Evolutionary conservation across 2,329 filamentous ascomycete species (phyloP).

Genomic region (Lachnellula cervina): DNA sequence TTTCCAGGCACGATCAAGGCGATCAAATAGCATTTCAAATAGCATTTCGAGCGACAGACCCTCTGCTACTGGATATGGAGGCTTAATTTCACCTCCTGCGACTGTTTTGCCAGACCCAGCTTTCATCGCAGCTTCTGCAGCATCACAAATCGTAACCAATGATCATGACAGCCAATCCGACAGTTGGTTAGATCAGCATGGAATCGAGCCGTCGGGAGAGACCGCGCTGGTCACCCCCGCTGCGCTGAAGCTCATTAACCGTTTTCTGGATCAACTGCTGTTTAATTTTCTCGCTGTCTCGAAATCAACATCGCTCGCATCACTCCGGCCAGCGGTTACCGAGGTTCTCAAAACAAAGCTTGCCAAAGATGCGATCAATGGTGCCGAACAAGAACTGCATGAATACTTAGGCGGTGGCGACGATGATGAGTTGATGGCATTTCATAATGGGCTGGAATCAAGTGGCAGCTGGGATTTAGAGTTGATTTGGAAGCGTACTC

Average conservation of each 20-base stretch:
- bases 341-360: constrained; percentile 88
- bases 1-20: constrained; percentile 12
- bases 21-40: constrained; percentile 52
- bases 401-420: constrained; percentile 80
- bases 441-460: constrained; percentile 46
- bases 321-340: constrained; percentile 74
- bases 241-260: constrained; percentile 77
- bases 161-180: constrained; percentile 73
- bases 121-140: constrained; percentile 84
- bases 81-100: constrained; percentile 61
- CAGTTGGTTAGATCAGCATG: constrained; percentile 64
- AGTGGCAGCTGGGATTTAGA: constrained; percentile 79
- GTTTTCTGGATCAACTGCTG: constrained; percentile 87
- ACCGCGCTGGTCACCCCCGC: constrained; percentile 67
- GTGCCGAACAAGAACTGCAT: constrained; percentile 78
- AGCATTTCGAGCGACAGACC: constrained; percentile 70
- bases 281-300: constrained; percentile 83
- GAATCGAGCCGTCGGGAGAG: constrained; percentile 59
- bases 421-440: constrained; percentile 62
- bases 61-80: constrained; percentile 52
- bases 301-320: constrained; percentile 69
- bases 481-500: constrained; percentile 86
- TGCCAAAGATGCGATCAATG: constrained; percentile 75
- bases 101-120: constrained; percentile 70
- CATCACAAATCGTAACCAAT: constrained; percentile 86